Percentiles rank a stretch among this genome's conserved stretches.
These are phyloP conservation scores for Kazachstania taianensis DNA, from an alignment of 805 yeast species.

Conservation along the genomic window DNA sequence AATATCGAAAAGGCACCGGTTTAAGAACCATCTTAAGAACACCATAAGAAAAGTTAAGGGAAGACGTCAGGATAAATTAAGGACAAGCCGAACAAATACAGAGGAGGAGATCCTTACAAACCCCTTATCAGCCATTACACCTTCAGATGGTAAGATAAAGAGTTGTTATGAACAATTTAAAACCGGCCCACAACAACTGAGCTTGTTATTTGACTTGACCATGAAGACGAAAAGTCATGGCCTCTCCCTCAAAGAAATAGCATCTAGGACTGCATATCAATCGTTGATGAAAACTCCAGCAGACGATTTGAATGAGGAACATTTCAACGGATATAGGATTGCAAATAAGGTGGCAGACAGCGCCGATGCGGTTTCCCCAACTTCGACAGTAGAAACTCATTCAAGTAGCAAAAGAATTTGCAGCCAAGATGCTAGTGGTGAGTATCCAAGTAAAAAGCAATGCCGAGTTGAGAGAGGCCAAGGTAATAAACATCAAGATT, in stretches of 20 bases:
- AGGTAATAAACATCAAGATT: background rate
- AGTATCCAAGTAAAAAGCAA: too few species aligned
- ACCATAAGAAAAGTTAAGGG: conserved; percentile 1
- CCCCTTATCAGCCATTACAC: background rate
- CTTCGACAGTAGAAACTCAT: too few species aligned
- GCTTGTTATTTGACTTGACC: conserved; percentile 12
- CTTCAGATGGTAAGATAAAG: background rate
- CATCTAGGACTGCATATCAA: too few species aligned
- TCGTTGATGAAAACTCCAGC: too few species aligned
- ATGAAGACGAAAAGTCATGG: conserved; percentile 6
- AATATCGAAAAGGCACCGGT: conserved; percentile 1
- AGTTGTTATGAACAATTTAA: conserved; percentile 12
- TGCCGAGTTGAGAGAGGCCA: too few species aligned
- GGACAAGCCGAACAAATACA: background rate
- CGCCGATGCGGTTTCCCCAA: background rate
- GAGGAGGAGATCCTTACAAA: background rate
- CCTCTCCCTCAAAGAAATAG: too few species aligned
- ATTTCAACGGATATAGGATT: too few species aligned
- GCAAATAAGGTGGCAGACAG: too few species aligned
- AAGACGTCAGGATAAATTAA: background rate
- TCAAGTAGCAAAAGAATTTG: background rate
- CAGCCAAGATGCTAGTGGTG: background rate
- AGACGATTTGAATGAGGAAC: too few species aligned
- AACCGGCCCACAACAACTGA: conserved; percentile 11
- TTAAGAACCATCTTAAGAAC: background rate